These are phyloP conservation scores for Nakazawaea holstii DNA, from an alignment of 805 yeast genomes.

Conservation along the genomic window DNA sequence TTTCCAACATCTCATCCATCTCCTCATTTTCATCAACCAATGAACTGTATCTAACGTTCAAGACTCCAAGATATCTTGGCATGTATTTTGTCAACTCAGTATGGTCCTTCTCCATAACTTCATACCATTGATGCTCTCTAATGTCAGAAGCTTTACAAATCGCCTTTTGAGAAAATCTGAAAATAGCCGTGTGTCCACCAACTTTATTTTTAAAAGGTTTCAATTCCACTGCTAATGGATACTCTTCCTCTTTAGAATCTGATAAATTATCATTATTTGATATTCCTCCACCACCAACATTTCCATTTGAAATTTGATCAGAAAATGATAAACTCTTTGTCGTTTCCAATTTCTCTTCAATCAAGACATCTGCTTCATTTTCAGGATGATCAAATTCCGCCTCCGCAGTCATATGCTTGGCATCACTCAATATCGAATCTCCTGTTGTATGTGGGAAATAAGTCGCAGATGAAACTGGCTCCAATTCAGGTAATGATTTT, in stretches of 20 bases:
- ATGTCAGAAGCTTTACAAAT: slow-evolving; percentile 91
- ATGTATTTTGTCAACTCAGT: slow-evolving; percentile 74
- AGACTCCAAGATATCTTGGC: slow-evolving; percentile 93
- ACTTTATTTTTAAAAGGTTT: slow-evolving; percentile 91
- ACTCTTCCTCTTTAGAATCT: slow-evolving; percentile 26
- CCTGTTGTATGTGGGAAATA: slow-evolving; percentile 61
- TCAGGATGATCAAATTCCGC: slow-evolving; percentile 37
- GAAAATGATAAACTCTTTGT: not conserved
- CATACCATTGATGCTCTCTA: slow-evolving; percentile 90
- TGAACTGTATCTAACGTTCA: slow-evolving; percentile 76
- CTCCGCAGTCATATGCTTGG: slow-evolving; percentile 44
- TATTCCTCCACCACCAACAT: not conserved
- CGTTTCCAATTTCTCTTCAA: slow-evolving; percentile 6
- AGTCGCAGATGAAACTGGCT: slow-evolving; percentile 66
- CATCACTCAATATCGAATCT: slow-evolving; percentile 14
- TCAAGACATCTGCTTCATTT: slow-evolving; percentile 19
- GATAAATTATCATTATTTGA: slow-evolving; percentile 18
- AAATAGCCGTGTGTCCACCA: slow-evolving; percentile 98
- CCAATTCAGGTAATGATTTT: slow-evolving; percentile 27
- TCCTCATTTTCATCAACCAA: slow-evolving; percentile 20
- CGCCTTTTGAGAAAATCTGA: slow-evolving; percentile 84
- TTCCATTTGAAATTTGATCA: not conserved
- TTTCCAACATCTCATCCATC: slow-evolving; percentile 11
- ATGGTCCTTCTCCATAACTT: slow-evolving; percentile 74
- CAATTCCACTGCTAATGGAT: slow-evolving; percentile 78